Evolutionary conservation across 495 filamentous ascomycete species (phyloP), one percentile per base, ranked within the genome.

Genomic region (Aspergillus sclerotioniger): DNA sequence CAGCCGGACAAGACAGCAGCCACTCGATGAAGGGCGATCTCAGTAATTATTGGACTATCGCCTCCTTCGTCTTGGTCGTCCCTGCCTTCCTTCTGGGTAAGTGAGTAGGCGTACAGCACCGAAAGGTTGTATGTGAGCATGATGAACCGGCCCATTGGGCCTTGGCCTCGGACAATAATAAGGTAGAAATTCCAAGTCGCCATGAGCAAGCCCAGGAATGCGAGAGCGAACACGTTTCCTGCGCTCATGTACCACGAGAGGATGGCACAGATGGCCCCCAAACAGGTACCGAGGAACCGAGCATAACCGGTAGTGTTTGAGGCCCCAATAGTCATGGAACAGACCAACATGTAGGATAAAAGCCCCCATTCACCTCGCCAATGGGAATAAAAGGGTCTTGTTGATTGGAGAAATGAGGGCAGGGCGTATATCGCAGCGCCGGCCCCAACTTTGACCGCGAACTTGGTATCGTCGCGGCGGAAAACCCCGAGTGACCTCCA

Each of bases 301-400:
- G 90, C 81, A 72, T 81, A 84, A 4, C 91, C 91, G 6, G 93
- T 96, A 17, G 92, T 96, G 64, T 98, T 98, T 13, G 91, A 90
- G 17, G 93, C 90, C 9, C 94, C 94, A 41, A 96, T 91, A 0
- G 93, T 98, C 93, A 97, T 97, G 6, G 90, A 89, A 69, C 93
- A 96, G 16, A 98, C 94, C 53, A 98, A 82, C 94, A 98, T 98
- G 75, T 96, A 98, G 0, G 93, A 96, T 37, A 98, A 69, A 1
- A 98, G 77, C 12, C 93, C 94, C 94, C 94, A 98, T 80, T 98
- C 94, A 1, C 93, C 94, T 62, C 93, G 79, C 92, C 92, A 98
- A 61, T 88, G 89, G 19, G 82, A 79, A 65, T 96, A 98, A 45
- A 87, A 78, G 0, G 91, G 89, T 54, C 90, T 80, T 13, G 89